phyloP scores from a whole-genome alignment of 768 basidiomycete species.

The Calvatia gigantea region DNA sequence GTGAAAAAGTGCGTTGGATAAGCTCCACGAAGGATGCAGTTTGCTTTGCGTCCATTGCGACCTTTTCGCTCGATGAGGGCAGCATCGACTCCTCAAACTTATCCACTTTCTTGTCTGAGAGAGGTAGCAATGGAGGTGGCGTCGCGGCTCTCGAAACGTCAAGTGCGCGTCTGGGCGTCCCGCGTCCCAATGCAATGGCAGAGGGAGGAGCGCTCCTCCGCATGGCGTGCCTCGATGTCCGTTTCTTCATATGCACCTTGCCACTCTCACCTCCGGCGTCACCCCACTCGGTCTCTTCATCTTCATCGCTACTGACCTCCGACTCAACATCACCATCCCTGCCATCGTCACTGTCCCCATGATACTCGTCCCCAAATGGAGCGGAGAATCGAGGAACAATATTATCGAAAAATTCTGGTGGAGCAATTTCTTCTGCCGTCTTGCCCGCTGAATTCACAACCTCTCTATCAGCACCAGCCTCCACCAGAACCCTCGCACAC shows the following conservation, averaged over 20 bases:
- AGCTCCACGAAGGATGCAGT: conserved; percentile 59
- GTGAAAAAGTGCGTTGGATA: conserved; percentile 73
- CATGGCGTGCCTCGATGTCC: conserved; percentile 31
- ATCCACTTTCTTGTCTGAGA: background rate
- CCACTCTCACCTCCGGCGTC: conserved; percentile 11
- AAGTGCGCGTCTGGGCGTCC: conserved; percentile 26
- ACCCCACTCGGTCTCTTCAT: conserved; percentile 34
- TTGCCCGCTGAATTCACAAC: conserved; percentile 72
- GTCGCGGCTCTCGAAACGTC: conserved; percentile 31
- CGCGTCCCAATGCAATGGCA: conserved; percentile 16
- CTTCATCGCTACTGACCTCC: conserved; percentile 58
- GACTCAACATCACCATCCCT: conserved; percentile 46
- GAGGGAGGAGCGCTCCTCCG: conserved; percentile 24
- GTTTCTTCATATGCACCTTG: conserved; percentile 31
- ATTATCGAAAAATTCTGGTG: conserved; percentile 42
- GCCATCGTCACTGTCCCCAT: conserved; percentile 21
- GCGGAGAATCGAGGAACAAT: conserved; percentile 22
- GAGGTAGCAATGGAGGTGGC: conserved; percentile 19
- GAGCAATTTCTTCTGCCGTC: conserved; percentile 60
- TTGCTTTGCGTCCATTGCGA: conserved; percentile 39
- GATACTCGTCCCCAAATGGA: conserved; percentile 14
- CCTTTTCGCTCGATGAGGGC: conserved; percentile 22
- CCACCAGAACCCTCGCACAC: conserved; percentile 66
- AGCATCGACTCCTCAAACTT: conserved; percentile 4
- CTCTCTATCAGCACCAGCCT: conserved; percentile 76